Evolutionary conservation across 225 moss, liverwort and hornwort genomes (phyloP), one percentile per base, ranked within the genome.

Genomic region (Marchantia paleacea): DNA sequence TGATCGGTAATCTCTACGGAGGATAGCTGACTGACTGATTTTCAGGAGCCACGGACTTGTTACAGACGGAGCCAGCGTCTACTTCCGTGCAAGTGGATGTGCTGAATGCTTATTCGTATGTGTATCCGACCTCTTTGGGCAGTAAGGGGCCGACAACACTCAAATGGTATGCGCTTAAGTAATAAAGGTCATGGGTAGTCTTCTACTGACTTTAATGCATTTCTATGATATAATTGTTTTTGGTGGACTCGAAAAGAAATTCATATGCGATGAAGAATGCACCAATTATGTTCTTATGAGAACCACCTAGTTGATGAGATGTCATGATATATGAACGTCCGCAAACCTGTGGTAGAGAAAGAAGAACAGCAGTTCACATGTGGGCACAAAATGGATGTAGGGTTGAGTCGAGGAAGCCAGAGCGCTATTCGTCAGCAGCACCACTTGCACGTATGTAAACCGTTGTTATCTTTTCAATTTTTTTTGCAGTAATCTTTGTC

Each of bases 351-450:
- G 39, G 39, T 39, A 39, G 39, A 39, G 39, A 39, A 39, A 39
- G 39, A 39, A 39, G 39, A 39, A 39, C 5, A 39, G 39, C 39
- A 39, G 39, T 39, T 39, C 39, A 39, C 39, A 39, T 39, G 39
- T 39, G 39, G 39, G 39, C 39, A 39, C 39, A n/a, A 57, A 48
- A 24, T 62, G 48, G 7, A 60, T 65, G 58, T 81, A 99, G 97
- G 99, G 95, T 99, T 79, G 94, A 94, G 82, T 99, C 99, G 69
- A 91, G 99, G 81, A 95, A 89, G 76, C 95, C 99, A 58, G 99
- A 99, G 87, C 95, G 99, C 50, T 99, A 99, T 83, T 99, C 99
- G 25, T 95, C 95, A 75, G 95, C 99, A 57, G 95, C 99, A 49
- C 99, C 99, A 29, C 95, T 99, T 87, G 77, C 99, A 72, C 99